Conservation (phyloP, 345 rosid genomes). For the Carallia brachiata region DNA sequence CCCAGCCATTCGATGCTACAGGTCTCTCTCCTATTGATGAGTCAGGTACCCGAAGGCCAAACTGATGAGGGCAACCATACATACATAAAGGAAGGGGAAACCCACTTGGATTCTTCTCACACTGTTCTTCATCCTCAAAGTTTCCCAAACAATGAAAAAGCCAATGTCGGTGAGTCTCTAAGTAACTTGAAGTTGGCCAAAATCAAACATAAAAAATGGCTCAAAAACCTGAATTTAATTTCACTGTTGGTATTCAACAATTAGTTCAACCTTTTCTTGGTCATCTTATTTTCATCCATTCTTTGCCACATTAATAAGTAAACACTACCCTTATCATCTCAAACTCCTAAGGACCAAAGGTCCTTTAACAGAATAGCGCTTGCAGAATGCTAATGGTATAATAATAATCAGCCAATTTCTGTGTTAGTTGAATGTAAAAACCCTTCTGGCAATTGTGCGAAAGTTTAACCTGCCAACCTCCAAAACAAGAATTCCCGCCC, state of each 20-base stretch:
- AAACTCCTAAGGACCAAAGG: no score
- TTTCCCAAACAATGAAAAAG: conserved; percentile 28
- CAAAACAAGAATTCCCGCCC: no score
- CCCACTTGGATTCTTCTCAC: conserved; percentile 35
- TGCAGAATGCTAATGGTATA: no score
- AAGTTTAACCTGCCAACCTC: no score
- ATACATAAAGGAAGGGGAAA: conserved; percentile 48
- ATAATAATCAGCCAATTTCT: no score
- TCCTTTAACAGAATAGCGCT: no score
- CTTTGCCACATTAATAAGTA: no score
- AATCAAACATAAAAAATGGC: background rate
- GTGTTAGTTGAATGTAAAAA: no score
- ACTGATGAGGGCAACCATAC: conserved; percentile 36
- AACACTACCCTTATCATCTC: no score
- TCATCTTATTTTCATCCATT: no score
- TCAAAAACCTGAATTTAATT: background rate
- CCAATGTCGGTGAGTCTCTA: background rate
- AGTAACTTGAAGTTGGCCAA: background rate
- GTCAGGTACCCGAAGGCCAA: conserved; percentile 36
- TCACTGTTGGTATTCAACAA: background rate
- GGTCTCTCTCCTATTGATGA: conserved; percentile 21
- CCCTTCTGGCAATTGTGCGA: no score
- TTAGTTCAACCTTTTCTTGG: no score
- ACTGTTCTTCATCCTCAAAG: conserved; percentile 25
- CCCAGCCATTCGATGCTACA: background rate